Base-by-base conservation (phyloP, 2,329 filamentous ascomycete genomes). In the Colletotrichum sp. region DNA sequence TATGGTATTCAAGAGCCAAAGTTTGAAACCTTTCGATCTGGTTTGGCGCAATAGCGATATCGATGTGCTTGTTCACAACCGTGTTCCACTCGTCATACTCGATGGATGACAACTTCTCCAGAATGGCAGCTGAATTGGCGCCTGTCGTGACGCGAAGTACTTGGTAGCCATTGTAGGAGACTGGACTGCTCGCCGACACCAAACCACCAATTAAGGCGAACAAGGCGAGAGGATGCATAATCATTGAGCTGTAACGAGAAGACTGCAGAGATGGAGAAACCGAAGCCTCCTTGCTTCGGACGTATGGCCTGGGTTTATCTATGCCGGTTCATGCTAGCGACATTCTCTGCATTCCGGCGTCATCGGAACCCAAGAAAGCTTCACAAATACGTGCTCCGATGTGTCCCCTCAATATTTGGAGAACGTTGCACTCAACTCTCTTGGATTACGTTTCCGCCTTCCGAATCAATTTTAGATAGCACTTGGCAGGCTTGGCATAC, bases 41-140 rank as follows among this genome's bases (percentile, higher is more conserved):
- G 18, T 78, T 78, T 8, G 84, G 83, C 0, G 80, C 74, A n/a
- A 85, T 68, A 24, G 82, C 79, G 26, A 85, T 78, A 66, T 85
- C 83, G 8, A 85, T 28, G 15, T 72, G 67, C 9, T 52, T 34
- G 36, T 67, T 70, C 21, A 21, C 24, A 3, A 60, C 57, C 8
- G 48, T 36, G 32, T 71, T 34, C 68, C 61, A 64, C 36, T 71
- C 36, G 34, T 71, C 66, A 21, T 52, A 48, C 76, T 28, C 16
- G 30, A 77, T 64, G 7, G 36, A 32, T 16, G 12, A 24, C 16
- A 77, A 65, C 9, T 64, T 65, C 7, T 67, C 30, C 6, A 58
- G n/a, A 3, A 70, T 24, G 6, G 15, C 61, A 6, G 60, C 60
- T 15, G 12, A 61, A 10, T 26, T 26, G 3, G 58, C 21, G 8